Conservation (phyloP, 2,329 filamentous ascomycete genomes). For the Aciculosporium take region DNA sequence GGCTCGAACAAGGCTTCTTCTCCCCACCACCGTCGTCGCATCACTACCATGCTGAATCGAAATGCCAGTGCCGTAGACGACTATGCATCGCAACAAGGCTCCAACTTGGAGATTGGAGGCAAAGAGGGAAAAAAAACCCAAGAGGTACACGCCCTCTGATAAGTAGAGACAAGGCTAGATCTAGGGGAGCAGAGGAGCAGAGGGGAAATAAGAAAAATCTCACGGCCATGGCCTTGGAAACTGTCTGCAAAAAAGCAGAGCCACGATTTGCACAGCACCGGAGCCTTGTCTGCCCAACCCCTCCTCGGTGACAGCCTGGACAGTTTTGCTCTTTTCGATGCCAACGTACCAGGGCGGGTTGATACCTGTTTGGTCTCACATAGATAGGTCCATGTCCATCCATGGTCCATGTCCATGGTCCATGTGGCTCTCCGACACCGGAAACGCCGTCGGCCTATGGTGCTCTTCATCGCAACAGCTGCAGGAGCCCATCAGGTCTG, state of each 20-base stretch:
- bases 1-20: no score
- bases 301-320: slow-evolving; percentile 11
- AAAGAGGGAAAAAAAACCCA: background rate
- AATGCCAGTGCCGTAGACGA: no score
- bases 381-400: no score
- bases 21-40: no score
- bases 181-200: slow-evolving; percentile 1
- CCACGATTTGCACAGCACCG: slow-evolving; percentile 3
- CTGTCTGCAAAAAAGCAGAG: slow-evolving; percentile 6
- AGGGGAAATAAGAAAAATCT: slow-evolving; percentile 12
- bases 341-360: background rate
- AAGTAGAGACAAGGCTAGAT: slow-evolving; percentile 8
- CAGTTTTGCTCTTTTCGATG: no score
- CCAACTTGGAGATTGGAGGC: background rate
- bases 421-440: no score
- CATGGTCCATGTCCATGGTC: no score
- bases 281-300: slow-evolving; percentile 15
- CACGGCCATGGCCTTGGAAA: slow-evolving; percentile 10
- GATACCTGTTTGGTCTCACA: no score
- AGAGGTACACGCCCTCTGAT: slow-evolving; percentile 17
- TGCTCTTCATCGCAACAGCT: no score
- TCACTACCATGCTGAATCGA: no score
- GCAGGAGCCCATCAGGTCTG: no score
- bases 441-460: no score
- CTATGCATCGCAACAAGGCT: background rate